Base-by-base conservation (phyloP, 176 grass and related monocot species). In the Avena eriantha region DNA sequence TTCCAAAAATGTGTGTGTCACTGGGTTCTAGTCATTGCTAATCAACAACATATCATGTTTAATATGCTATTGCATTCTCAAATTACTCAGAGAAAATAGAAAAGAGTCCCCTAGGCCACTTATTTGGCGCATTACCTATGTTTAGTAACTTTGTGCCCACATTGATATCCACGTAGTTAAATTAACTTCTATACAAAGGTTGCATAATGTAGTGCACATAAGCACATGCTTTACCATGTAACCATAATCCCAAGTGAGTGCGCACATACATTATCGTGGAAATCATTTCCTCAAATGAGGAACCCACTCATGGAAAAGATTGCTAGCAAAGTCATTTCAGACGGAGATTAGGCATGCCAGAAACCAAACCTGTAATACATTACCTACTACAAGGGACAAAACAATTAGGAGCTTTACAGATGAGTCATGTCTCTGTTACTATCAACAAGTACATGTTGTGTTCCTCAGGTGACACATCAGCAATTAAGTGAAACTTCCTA, bases 121-220 rank as follows among this genome's bases (percentile, higher is more conserved):
- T 59, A 33, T 84, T 83, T 31, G 9, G 10, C 14, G 16, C 76
- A 75, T 34, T 78, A 85, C 34, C 60, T 86, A 81, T 87, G 85
- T 80, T 88, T 89, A 84, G 46, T 82, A 87, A 89, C 48, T 87
- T 77, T 2, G 60, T 67, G 74, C 10, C 69, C 67, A 50, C 50
- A 79, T 84, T 90, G 84, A 67, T 78, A 7, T 85, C 23, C 24
- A 79, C 51, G 50, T 82, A 73, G 50, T 85, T 39, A 78, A 22
- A 75, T 79, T 50, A 56, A 71, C 61, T 64, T 78, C 70, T 82
- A 49, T n/a, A 53, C 36, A 70, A 72, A 82, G 45, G 39, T 70
- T 74, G 34, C 47, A 81, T 65, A 66, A 76, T 39, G n/a, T 74
- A 66, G 56, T 69, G 64, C 24, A 39, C 17, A 19, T 71, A 47